phyloP scores from a whole-genome alignment of 2,329 filamentous ascomycete genomes.

The Gliomastix tumulicola region DNA sequence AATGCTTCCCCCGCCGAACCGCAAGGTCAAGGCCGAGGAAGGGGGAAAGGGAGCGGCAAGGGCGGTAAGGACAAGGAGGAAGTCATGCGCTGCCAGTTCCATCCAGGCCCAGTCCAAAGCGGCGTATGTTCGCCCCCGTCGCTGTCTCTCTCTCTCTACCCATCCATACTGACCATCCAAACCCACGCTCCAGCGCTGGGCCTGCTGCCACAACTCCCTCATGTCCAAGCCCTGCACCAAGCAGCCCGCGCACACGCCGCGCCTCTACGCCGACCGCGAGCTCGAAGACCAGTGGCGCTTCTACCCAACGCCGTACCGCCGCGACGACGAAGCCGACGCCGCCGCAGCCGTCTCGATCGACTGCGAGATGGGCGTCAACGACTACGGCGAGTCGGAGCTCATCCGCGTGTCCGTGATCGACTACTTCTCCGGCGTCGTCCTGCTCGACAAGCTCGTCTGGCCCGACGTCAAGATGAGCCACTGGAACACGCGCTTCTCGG shows the following conservation, averaged over 20 bases:
- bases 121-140: too few relatives aligned
- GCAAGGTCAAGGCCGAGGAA: slow-evolving; percentile 15
- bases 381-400: slow-evolving; percentile 36
- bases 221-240: slow-evolving; percentile 15
- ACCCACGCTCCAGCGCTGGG: too few relatives aligned
- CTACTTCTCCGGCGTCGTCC: slow-evolving; percentile 37
- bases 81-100: too few relatives aligned
- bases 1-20: too few relatives aligned
- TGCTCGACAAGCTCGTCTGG: slow-evolving; percentile 43
- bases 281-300: slow-evolving; percentile 17
- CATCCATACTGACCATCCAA: too few relatives aligned
- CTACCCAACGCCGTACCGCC: slow-evolving; percentile 10
- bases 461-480: slow-evolving; percentile 37
- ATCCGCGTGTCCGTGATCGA: slow-evolving; percentile 45
- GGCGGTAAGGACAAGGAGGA: too few relatives aligned
- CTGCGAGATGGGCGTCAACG: slow-evolving; percentile 46
- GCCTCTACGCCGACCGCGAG: slow-evolving; percentile 13
- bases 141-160: too few relatives aligned
- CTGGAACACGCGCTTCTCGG: slow-evolving; percentile 42
- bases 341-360: slow-evolving; percentile 35
- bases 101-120: too few relatives aligned
- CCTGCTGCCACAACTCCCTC: slow-evolving; percentile 17
- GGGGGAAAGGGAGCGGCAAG: slow-evolving; percentile 6
- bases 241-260: slow-evolving; percentile 14
- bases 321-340: neutral